Evolutionary conservation across 2,329 filamentous ascomycete genomes (phyloP), one percentile per base, ranked within the genome.

Genomic region (Xylaria sp.): DNA sequence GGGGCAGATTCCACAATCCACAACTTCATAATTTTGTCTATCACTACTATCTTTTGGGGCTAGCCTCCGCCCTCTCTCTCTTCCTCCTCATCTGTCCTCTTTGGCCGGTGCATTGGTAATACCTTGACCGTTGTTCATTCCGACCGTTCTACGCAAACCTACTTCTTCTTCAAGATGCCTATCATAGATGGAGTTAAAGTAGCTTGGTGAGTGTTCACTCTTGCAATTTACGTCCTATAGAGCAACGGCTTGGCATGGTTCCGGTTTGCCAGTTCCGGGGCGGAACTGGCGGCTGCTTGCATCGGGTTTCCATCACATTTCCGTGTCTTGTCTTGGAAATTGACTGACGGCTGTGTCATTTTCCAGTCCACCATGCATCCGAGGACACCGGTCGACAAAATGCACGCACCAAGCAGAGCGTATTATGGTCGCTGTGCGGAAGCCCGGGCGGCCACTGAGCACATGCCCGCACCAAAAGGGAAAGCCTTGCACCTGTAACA

Each of bases 341-440:
- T 67, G 58, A 56, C 61, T 46, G 13, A 23, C 16, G 42, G 37
- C 54, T 59, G 50, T 52, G 58, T 18, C 37, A 39, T 53, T 13
- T 52, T 65, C 42, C 67, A 90, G 87, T 74, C 84, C 84, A 78
- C 87, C 87, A 69, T 90, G 88, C 72, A 90, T 90, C 67, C 85
- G 87, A 69, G 88, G 88, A 59, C 88, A 91, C 73, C 85, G 88
- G 67, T 90, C 88, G 35, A 89, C 87, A 55, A 89, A 88, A 77
- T 91, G 88, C 73, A 86, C 82, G 52, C 88, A 91, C 70, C 80
- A 79, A 61, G 79, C 80, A 64, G 86, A 89, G 67, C 83, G 87
- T 60, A 76, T 89, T 39, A 84, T 90, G 79, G 78, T 89, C 2
- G 84, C 85, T 19, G 88, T 91, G 13, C 83, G 87, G 63, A 90